A percentile compares a stretch with the other conserved stretches of the same genome.
Conservation (phyloP, 2,329 filamentous ascomycete species). For the Albophoma yamanashiensis region DNA sequence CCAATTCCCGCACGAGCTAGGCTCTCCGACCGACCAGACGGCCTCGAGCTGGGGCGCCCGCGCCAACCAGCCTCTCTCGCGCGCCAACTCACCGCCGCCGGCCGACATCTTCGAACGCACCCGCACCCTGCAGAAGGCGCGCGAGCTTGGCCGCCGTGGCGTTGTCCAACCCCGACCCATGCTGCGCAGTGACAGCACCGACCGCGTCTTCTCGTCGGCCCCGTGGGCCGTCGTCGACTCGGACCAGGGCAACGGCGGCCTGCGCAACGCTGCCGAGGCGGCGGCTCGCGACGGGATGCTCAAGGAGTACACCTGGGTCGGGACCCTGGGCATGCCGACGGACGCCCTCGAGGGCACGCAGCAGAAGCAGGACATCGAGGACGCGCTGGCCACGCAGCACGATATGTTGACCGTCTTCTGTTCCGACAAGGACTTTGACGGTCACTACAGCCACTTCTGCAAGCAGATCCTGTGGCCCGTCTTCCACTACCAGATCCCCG, state of each 20-base stretch:
- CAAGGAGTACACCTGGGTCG: constrained; percentile 77
- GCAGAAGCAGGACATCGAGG: constrained; percentile 74
- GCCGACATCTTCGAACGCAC: constrained; percentile 63
- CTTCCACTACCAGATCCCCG: constrained; percentile 95
- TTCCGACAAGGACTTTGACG: constrained; percentile 85
- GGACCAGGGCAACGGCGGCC: constrained; percentile 84
- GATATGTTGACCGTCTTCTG: constrained; percentile 78
- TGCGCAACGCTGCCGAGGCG: constrained; percentile 79
- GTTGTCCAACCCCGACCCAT: constrained; percentile 42
- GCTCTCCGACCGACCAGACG: constrained; percentile 61
- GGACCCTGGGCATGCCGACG: constrained; percentile 87
- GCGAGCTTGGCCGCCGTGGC: constrained; percentile 45
- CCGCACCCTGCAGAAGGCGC: constrained; percentile 45
- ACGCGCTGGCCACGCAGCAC: constrained; percentile 69
- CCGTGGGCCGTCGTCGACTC: constrained; percentile 76
- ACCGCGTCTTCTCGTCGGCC: constrained; percentile 63
- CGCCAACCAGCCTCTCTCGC: constrained; percentile 68
- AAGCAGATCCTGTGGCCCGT: constrained; percentile 97
- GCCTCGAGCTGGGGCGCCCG: constrained; percentile 67
- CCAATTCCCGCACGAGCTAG: constrained; percentile 41
- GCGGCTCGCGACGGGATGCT: constrained; percentile 59
- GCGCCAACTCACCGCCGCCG: constrained; percentile 63
- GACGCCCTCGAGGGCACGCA: constrained; percentile 67
- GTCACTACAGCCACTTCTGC: constrained; percentile 92
- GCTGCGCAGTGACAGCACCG: constrained; percentile 51